These are phyloP conservation scores for Aspergillus ibericus DNA, from an alignment of 2,329 filamentous ascomycete species.

Conservation along the genomic window DNA sequence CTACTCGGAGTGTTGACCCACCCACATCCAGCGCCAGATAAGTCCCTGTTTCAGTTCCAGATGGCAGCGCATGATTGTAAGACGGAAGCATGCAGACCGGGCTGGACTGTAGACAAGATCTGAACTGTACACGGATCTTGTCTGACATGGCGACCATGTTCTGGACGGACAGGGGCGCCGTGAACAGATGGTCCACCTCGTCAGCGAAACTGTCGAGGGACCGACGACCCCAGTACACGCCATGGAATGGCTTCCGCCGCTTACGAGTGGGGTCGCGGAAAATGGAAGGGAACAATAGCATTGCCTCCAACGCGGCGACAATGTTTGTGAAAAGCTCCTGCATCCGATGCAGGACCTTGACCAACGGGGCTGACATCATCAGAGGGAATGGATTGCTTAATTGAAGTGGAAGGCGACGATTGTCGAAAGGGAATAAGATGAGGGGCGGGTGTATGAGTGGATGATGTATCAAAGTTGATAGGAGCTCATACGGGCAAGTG, in stretches of 20 bases:
- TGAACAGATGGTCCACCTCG: conserved; percentile 41
- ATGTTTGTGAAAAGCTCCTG: conserved; percentile 44
- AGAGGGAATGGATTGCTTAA: neutral
- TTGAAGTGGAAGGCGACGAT: neutral
- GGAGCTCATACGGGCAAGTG: conserved; percentile 13
- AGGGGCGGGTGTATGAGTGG: conserved; percentile 5
- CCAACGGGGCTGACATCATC: conserved; percentile 37
- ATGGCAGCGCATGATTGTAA: conserved; percentile 62
- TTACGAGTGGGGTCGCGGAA: conserved; percentile 35
- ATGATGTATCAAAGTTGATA: conserved; percentile 11
- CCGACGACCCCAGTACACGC: conserved; percentile 37
- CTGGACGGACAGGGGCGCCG: conserved; percentile 33
- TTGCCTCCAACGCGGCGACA: conserved; percentile 40
- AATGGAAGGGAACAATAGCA: conserved; percentile 43
- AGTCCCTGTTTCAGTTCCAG: conserved; percentile 59
- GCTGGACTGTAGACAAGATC: conserved; percentile 55
- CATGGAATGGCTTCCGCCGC: conserved; percentile 35
- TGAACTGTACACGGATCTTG: conserved; percentile 53
- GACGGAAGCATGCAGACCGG: conserved; percentile 66
- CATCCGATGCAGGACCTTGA: conserved; percentile 42
- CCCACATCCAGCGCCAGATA: conserved; percentile 65
- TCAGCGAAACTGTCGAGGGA: conserved; percentile 41
- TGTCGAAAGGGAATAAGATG: neutral
- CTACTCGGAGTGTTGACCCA: conserved; percentile 65
- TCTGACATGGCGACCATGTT: conserved; percentile 47